Evolutionary conservation across 2,329 filamentous ascomycete species (phyloP).

Genomic region (Xylaria sp.): DNA sequence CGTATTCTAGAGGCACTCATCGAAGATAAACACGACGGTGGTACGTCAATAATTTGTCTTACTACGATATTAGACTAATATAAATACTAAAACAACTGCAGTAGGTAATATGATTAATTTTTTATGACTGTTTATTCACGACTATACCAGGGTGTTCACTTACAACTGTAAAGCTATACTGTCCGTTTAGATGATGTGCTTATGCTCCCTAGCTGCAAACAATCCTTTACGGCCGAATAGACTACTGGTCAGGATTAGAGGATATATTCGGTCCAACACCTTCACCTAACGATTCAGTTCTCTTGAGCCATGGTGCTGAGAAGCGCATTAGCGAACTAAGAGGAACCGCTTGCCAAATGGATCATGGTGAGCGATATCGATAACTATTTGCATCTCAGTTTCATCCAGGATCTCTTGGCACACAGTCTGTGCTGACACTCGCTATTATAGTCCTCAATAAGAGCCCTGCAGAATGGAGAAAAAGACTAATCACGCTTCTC

Average conservation of each 20-base stretch:
- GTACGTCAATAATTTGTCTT: neutral
- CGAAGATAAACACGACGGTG: slow-evolving; percentile 7
- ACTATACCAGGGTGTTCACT: too few species aligned
- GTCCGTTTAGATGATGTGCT: neutral
- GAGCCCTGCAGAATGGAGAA: neutral
- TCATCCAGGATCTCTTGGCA: too few species aligned
- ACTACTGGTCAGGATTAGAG: slow-evolving; percentile 4
- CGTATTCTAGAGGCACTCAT: neutral
- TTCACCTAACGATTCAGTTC: neutral
- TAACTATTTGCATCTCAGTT: too few species aligned
- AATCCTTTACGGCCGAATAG: slow-evolving; percentile 11
- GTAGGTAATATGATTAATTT: neutral
- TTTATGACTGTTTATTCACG: neutral
- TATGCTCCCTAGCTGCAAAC: slow-evolving; percentile 13
- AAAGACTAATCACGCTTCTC: neutral
- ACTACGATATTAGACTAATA: neutral
- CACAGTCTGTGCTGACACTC: neutral
- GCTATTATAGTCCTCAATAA: neutral
- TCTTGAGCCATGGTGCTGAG: neutral
- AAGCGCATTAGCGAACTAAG: neutral
- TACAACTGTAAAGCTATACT: too few species aligned
- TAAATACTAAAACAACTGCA: neutral
- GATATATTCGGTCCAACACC: neutral
- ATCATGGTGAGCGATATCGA: neutral
- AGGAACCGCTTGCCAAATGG: too few species aligned